phyloP scores from a whole-genome alignment of 208 protist species.

The Leishmania gerbilli region DNA sequence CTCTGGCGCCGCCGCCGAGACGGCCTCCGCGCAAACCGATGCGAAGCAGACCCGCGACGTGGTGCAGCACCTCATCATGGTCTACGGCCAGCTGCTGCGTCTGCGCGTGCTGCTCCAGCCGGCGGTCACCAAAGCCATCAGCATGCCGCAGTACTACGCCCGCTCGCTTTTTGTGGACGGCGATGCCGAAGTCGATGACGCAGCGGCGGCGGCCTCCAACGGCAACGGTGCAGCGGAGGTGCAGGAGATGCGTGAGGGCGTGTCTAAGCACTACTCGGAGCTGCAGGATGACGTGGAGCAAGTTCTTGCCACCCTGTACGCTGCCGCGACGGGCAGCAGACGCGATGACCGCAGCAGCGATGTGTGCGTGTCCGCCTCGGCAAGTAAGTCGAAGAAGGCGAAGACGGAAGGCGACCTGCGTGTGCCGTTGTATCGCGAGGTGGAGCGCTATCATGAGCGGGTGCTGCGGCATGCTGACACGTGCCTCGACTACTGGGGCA shows the following conservation, averaged over 20 bases:
- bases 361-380: not conserved
- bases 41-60: constrained; percentile 43
- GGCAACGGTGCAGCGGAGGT: constrained; percentile 25
- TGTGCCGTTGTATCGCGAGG: constrained; percentile 17
- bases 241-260: constrained; percentile 16
- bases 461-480: constrained; percentile 47
- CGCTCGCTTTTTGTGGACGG: constrained; percentile 41
- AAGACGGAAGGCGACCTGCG: constrained; percentile 5
- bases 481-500: constrained; percentile 77
- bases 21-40: constrained; percentile 2
- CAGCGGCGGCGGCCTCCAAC: constrained; percentile 8
- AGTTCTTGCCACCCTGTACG: constrained; percentile 30
- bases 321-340: constrained; percentile 10
- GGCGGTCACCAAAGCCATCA: constrained; percentile 51
- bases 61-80: constrained; percentile 65
- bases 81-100: constrained; percentile 74
- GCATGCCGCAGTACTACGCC: constrained; percentile 85
- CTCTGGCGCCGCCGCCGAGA: not conserved
- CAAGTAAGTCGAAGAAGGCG: constrained; percentile 6
- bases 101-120: constrained; percentile 81
- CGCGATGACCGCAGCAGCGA: not conserved
- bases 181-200: constrained; percentile 22
- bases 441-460: constrained; percentile 44
- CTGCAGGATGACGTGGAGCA: constrained; percentile 34
- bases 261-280: constrained; percentile 28